Conservation (phyloP, 352 stramenopile genomes). For the Blastocystis sp. region DNA sequence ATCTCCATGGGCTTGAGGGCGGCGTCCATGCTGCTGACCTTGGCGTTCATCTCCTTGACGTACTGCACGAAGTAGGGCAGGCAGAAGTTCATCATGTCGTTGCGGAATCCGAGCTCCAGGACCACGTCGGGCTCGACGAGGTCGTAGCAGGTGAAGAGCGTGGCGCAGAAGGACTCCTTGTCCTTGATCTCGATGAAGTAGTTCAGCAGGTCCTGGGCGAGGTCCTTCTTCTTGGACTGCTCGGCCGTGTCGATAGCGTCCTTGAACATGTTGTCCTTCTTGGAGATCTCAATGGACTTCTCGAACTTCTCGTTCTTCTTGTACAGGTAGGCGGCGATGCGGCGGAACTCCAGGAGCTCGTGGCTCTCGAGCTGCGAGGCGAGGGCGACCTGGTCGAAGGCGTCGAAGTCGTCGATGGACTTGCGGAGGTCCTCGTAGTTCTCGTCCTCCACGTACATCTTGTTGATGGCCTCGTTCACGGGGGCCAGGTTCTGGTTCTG, state of each 20-base stretch:
- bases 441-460: slow-evolving; percentile 92
- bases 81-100: slow-evolving; percentile 95
- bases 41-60: slow-evolving; percentile 90
- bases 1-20: slow-evolving; percentile 68
- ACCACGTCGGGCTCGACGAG: slow-evolving; percentile 96
- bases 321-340: slow-evolving; percentile 98
- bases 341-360: slow-evolving; percentile 97
- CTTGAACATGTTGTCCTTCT: slow-evolving; percentile 99
- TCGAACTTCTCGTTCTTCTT: slow-evolving; percentile 97
- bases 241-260: slow-evolving; percentile 97
- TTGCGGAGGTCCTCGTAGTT: slow-evolving; percentile 93
- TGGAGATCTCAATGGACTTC: slow-evolving; percentile 95
- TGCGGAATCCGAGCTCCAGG: slow-evolving; percentile 95
- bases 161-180: slow-evolving; percentile 97
- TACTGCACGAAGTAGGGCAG: slow-evolving; percentile 99
- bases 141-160: slow-evolving; percentile 93
- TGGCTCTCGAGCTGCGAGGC: slow-evolving; percentile 97
- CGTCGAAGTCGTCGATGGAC: slow-evolving; percentile 97
- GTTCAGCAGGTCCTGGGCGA: slow-evolving; percentile 92
- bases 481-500: slow-evolving; percentile 96
- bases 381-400: slow-evolving; percentile 97
- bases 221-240: slow-evolving; percentile 88
- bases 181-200: slow-evolving; percentile 97
- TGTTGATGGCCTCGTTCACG: slow-evolving; percentile 98
- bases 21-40: slow-evolving; percentile 86